These are phyloP conservation scores for Euphorbia corollata DNA, from an alignment of 441 rosid genomes.

Conservation along the genomic window DNA sequence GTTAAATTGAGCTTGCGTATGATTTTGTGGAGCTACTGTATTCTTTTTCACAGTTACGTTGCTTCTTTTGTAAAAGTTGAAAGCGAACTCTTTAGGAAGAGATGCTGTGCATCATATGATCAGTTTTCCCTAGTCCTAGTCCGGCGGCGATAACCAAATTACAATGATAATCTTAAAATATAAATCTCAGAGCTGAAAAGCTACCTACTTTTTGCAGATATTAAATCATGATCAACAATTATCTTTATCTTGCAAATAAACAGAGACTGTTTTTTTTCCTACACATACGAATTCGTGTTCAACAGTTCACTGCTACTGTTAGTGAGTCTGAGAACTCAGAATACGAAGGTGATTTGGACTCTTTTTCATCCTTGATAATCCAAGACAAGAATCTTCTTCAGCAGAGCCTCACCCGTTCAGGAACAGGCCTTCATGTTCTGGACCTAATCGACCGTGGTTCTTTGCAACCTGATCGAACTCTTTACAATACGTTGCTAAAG, in stretches of 20 bases:
- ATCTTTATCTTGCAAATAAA: neutral
- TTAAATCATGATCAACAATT: neutral
- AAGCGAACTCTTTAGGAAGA: neutral
- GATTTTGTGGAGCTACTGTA: no score
- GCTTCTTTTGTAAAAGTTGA: neutral
- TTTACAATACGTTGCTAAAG: slow-evolving; percentile 33
- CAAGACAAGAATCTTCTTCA: slow-evolving; percentile 32
- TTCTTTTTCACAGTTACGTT: neutral
- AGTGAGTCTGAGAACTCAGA: neutral
- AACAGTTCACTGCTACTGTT: neutral
- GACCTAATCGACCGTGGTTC: slow-evolving; percentile 35
- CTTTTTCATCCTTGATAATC: slow-evolving; percentile 14
- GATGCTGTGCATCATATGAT: slow-evolving; percentile 7
- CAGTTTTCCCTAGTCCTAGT: slow-evolving; percentile 30
- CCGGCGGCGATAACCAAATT: no score
- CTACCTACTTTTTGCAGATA: neutral
- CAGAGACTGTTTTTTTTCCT: neutral
- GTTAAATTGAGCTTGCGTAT: slow-evolving; percentile 13
- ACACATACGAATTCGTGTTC: neutral
- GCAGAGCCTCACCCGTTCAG: slow-evolving; percentile 18
- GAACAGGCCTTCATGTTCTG: slow-evolving; percentile 36
- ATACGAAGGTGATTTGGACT: neutral
- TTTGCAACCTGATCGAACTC: slow-evolving; percentile 28
- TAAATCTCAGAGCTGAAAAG: no score
- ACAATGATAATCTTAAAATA: neutral